phyloP scores from a whole-genome alignment of 257 asterid genomes.

The Solanum appendiculatum region DNA sequence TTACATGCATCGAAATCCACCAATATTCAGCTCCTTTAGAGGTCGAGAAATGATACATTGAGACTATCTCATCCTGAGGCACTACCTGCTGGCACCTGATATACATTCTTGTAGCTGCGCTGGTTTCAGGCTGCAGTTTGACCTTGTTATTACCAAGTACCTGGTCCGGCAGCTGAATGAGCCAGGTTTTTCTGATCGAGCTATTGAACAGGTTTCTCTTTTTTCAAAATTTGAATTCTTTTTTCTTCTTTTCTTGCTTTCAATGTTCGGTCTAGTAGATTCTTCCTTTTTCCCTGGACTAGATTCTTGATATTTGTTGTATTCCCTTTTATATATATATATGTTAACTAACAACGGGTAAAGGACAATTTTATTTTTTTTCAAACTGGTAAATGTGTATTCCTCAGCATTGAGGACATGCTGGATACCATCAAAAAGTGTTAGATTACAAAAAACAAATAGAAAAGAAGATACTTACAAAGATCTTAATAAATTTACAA shows the following conservation, averaged over 20 bases:
- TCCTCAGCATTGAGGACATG: too few species aligned
- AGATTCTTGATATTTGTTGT: background rate
- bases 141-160: background rate
- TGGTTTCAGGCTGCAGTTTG: background rate
- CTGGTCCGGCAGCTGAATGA: background rate
- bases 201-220: constrained; percentile 9
- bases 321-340: background rate
- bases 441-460: too few species aligned
- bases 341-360: background rate
- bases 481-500: too few species aligned
- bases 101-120: background rate
- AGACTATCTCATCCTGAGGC: background rate
- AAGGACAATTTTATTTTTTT: background rate
- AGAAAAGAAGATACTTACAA: too few species aligned
- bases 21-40: background rate
- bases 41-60: background rate
- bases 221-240: background rate
- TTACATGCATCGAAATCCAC: background rate
- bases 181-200: background rate
- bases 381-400: too few species aligned
- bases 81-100: background rate
- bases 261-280: background rate
- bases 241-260: background rate
- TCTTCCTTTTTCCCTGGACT: background rate
- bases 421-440: too few species aligned